phyloP scores from a whole-genome alignment of 495 filamentous ascomycete species.

The Penicillium simplicissimum region DNA sequence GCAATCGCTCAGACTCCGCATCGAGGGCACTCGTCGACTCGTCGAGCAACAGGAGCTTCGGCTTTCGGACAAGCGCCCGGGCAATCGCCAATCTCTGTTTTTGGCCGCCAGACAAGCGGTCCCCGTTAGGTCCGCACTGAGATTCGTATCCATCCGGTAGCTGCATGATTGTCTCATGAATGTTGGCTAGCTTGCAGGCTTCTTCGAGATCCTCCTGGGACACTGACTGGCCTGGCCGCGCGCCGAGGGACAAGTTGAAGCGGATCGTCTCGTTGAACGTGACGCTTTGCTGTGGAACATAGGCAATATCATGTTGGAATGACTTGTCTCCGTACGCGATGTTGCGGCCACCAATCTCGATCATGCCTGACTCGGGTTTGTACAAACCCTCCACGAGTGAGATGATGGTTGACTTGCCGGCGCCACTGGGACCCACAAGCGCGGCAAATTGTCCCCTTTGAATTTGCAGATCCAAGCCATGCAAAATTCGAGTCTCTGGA shows the following conservation, averaged over 20 bases:
- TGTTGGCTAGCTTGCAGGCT: conserved; percentile 55
- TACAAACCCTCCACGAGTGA: conserved; percentile 68
- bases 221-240: conserved; percentile 34
- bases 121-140: conserved; percentile 59
- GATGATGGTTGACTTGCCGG: conserved; percentile 71
- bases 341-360: conserved; percentile 39
- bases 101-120: conserved; percentile 68
- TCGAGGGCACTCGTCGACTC: conserved; percentile 77
- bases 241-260: conserved; percentile 55
- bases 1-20: conserved; percentile 64
- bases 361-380: conserved; percentile 41
- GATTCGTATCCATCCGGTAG: conserved; percentile 64
- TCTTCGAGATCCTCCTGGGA: conserved; percentile 50
- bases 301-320: conserved; percentile 48
- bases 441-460: conserved; percentile 60
- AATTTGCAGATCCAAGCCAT: conserved; percentile 47
- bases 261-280: conserved; percentile 53
- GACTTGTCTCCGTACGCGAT: conserved; percentile 35
- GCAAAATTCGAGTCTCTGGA: conserved; percentile 46
- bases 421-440: conserved; percentile 70
- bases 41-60: conserved; percentile 68
- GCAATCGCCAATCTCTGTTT: conserved; percentile 74
- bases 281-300: conserved; percentile 54
- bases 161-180: conserved; percentile 54
- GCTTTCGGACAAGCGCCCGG: conserved; percentile 67